Conservation (phyloP, 768 basidiomycete species). For the Zangia roseola region DNA sequence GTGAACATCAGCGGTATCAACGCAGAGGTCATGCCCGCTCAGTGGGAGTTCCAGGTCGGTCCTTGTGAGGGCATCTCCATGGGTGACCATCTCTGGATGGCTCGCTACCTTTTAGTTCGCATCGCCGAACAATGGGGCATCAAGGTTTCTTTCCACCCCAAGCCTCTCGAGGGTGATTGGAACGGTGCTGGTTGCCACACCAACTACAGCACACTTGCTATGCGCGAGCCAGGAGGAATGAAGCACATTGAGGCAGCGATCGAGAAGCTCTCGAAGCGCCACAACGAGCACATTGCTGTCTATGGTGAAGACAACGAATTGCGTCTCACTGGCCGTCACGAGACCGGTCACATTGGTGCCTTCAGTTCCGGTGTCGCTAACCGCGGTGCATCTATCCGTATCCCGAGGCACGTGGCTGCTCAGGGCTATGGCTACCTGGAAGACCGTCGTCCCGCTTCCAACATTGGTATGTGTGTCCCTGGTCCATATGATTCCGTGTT, state of each 20-base stretch:
- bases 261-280: conserved; percentile 86
- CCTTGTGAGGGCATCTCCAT: conserved; percentile 97
- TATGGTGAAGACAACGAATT: conserved; percentile 98
- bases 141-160: conserved; percentile 99
- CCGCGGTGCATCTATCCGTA: conserved; percentile 95
- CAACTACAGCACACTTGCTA: conserved; percentile 93
- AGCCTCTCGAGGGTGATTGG: conserved; percentile 96
- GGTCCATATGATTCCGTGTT: not conserved
- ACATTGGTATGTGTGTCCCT: conserved; percentile 70
- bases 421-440: conserved; percentile 96
- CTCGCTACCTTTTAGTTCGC: conserved; percentile 92
- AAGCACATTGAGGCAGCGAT: conserved; percentile 90
- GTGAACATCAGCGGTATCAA: conserved; percentile 99
- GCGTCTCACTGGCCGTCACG: conserved; percentile 93
- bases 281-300: conserved; percentile 94
- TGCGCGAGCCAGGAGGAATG: conserved; percentile 94
- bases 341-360: conserved; percentile 89
- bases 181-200: conserved; percentile 99
- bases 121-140: conserved; percentile 97
- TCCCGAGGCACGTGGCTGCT: conserved; percentile 89
- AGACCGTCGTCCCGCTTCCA: conserved; percentile 96
- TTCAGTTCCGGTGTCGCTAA: conserved; percentile 97
- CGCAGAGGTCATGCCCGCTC: conserved; percentile 99
- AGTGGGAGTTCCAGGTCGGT: conserved; percentile 99
- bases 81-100: conserved; percentile 99